phyloP scores from a whole-genome alignment of 306 rosid species.

The Prunus mongolica region DNA sequence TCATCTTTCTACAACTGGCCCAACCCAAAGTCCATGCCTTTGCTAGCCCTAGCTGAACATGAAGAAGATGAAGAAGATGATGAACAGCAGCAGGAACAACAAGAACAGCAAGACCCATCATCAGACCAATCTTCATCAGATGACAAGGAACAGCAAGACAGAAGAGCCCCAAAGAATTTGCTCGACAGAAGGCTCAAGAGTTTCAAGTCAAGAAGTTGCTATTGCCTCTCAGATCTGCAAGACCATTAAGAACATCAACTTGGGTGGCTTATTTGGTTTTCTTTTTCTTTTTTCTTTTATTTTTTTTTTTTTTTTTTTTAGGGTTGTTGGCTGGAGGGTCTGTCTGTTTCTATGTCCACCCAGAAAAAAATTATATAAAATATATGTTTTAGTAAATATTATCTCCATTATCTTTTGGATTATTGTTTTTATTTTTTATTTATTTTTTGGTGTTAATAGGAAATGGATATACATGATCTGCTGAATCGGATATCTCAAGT shows the following conservation, averaged over 20 bases:
- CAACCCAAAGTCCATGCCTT: conserved; percentile 90
- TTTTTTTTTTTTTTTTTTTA: not conserved
- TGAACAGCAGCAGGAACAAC: conserved; percentile 19
- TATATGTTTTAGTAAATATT: not conserved
- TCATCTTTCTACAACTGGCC: conserved; percentile 56
- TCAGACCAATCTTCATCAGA: conserved; percentile 9
- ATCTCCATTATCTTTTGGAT: not conserved
- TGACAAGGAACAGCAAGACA: conserved; percentile 9
- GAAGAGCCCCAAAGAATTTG: conserved; percentile 20
- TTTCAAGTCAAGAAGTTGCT: conserved; percentile 65
- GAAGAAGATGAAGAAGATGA: conserved; percentile 18
- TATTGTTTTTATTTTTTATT: not conserved
- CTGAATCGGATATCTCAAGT: not conserved
- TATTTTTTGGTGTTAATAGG: not conserved
- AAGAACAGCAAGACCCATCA: conserved; percentile 21
- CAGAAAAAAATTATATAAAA: not conserved
- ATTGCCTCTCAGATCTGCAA: conserved; percentile 82
- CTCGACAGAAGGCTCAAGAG: conserved; percentile 42
- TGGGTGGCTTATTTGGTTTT: not conserved
- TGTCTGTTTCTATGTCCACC: conserved; percentile 20
- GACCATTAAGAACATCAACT: conserved; percentile 41
- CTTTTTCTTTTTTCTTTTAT: not conserved
- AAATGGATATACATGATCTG: not conserved
- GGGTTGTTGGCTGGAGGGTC: conserved; percentile 5
- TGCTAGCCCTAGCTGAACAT: conserved; percentile 54